A percentile compares a stretch with the other conserved stretches of the same genome.
phyloP scores from a whole-genome alignment of 2,329 filamentous ascomycete genomes.

The Nemania sp. region DNA sequence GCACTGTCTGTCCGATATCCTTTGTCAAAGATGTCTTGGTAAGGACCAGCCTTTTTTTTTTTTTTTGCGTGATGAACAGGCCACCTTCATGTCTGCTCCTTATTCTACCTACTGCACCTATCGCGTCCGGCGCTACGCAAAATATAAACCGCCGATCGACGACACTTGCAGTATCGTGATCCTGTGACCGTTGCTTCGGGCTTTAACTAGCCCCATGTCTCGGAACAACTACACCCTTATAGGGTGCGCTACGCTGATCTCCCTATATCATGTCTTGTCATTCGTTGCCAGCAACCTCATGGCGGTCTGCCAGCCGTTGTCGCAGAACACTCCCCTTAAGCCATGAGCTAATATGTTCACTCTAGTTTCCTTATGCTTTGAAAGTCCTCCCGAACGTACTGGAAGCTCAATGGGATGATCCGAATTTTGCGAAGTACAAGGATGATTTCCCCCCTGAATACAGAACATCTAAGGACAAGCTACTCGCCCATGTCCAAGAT shows the following conservation, averaged over 20 bases:
- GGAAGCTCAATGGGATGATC: slow-evolving; percentile 66
- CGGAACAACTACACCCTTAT: slow-evolving; percentile 11
- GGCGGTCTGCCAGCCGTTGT: slow-evolving; percentile 4
- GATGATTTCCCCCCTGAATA: slow-evolving; percentile 71
- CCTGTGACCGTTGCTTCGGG: slow-evolving; percentile 23
- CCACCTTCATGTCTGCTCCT: slow-evolving; percentile 2
- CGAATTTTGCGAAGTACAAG: slow-evolving; percentile 67
- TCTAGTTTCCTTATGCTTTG: slow-evolving; percentile 77
- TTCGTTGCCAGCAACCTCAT: slow-evolving; percentile 9
- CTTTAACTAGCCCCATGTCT: slow-evolving; percentile 15
- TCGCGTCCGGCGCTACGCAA: slow-evolving; percentile 26
- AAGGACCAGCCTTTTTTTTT: slow-evolving; percentile 47
- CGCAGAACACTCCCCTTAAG: background rate
- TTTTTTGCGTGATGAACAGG: background rate
- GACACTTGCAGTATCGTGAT: slow-evolving; percentile 19
- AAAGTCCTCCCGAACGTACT: slow-evolving; percentile 66
- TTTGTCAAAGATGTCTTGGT: slow-evolving; percentile 84
- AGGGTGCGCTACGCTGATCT: slow-evolving; percentile 18
- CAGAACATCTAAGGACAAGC: slow-evolving; percentile 58
- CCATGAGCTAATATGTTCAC: slow-evolving; percentile 14
- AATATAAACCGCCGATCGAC: slow-evolving; percentile 29
- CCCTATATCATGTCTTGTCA: slow-evolving; percentile 10
- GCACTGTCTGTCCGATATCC: slow-evolving; percentile 80
- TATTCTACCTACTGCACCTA: slow-evolving; percentile 12
- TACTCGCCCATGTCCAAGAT: slow-evolving; percentile 70